A percentile compares a stretch with the other conserved stretches of the same genome.
Evolutionary conservation across 2,329 filamentous ascomycete species (phyloP).

Genomic region (Verticillium zaregamsianum): DNA sequence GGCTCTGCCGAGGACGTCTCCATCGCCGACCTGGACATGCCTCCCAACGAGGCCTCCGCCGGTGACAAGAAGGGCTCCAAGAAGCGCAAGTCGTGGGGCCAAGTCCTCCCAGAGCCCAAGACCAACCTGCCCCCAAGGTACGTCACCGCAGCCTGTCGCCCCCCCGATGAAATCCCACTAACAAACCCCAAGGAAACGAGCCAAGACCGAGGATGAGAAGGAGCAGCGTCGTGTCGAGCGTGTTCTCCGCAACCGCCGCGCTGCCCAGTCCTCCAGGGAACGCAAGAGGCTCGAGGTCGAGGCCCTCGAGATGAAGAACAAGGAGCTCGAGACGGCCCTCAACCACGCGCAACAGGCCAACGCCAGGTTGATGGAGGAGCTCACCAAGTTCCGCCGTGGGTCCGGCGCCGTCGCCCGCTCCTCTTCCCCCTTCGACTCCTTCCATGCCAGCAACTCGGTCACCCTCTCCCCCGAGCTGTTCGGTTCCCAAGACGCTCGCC

Average conservation of each 20-base stretch:
- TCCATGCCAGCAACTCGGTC: constrained; percentile 40
- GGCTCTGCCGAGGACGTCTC: constrained; percentile 28
- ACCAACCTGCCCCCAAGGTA: constrained; percentile 91
- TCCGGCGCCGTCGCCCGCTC: constrained; percentile 36
- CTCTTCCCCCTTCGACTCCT: constrained; percentile 36
- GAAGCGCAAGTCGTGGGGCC: constrained; percentile 98
- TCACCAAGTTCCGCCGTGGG: constrained; percentile 43
- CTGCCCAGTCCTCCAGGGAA: constrained; percentile 93
- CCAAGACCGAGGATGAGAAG: constrained; percentile 98
- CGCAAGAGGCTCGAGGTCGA: constrained; percentile 88
- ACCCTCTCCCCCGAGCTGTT: constrained; percentile 59
- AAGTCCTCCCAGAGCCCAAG: constrained; percentile 93
- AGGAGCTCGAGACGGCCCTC: constrained; percentile 62
- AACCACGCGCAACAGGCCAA: constrained; percentile 54
- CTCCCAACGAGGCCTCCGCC: constrained; percentile 16
- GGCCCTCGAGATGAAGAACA: constrained; percentile 72
- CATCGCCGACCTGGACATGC: constrained; percentile 14
- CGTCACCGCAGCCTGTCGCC: constrained; percentile 16
- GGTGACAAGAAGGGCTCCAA: constrained; percentile 71
- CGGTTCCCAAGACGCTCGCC: constrained; percentile 37
- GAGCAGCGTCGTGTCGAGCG: constrained; percentile 96
- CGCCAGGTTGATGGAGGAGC: constrained; percentile 42
- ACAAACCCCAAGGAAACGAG: constrained; percentile 68
- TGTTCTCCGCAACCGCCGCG: constrained; percentile 91
- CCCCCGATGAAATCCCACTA: constrained; percentile 15